Conservation (phyloP, 2,329 filamentous ascomycete genomes). For the Lasiodiplodia gonubiensis region DNA sequence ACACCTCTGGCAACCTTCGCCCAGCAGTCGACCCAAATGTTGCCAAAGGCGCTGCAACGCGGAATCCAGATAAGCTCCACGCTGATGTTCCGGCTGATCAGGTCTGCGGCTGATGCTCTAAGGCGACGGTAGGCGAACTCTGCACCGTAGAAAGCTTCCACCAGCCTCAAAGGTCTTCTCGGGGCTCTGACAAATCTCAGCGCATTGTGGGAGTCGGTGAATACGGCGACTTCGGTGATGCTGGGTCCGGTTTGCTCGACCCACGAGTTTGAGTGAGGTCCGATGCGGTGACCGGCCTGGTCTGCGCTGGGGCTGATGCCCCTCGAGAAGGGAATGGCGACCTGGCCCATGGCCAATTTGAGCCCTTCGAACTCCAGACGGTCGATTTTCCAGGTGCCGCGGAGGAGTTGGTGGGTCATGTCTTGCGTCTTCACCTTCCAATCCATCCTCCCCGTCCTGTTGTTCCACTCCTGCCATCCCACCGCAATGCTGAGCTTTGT, state of each 20-base stretch:
- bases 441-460: not conserved
- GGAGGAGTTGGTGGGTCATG: not conserved
- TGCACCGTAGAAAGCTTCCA: not conserved
- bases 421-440: not conserved
- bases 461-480: not conserved
- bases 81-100: not conserved
- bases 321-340: not conserved
- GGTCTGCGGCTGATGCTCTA: not conserved
- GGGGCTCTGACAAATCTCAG: not conserved
- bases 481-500: not conserved
- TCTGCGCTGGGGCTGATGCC: not conserved
- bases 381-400: not conserved
- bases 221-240: not conserved
- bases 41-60: not conserved
- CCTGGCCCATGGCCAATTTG: not conserved
- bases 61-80: not conserved
- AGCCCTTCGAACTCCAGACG: not conserved
- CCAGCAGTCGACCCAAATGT: not conserved
- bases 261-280: not conserved
- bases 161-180: rapidly evolving
- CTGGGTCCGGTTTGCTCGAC: not conserved
- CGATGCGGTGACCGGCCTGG: not conserved
- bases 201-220: not conserved
- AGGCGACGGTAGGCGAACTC: not conserved
- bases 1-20: not conserved